These are phyloP conservation scores for Mycena sanguinolenta DNA, from an alignment of 768 basidiomycete species.

Conservation along the genomic window DNA sequence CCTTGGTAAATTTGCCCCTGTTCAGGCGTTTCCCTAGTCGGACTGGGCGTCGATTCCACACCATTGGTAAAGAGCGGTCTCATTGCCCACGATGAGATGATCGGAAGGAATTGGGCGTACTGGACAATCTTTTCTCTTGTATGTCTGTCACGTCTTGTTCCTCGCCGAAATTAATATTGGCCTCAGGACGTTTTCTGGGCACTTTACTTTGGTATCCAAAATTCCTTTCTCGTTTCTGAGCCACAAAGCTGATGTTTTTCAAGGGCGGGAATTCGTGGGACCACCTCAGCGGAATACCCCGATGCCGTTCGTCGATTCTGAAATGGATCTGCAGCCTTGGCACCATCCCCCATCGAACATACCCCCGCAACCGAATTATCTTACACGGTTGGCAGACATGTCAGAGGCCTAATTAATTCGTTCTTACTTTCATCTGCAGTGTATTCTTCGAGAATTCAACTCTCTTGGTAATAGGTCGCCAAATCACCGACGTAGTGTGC, in stretches of 20 bases:
- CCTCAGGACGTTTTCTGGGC: slow-evolving; percentile 58
- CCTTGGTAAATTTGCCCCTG: background rate
- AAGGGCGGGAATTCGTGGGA: too few relatives aligned
- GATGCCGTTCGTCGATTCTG: slow-evolving; percentile 50
- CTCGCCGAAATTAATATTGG: background rate
- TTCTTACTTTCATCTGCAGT: too few relatives aligned
- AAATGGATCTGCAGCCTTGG: slow-evolving; percentile 49
- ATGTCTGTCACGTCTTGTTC: background rate
- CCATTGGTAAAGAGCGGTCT: slow-evolving; percentile 53
- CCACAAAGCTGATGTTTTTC: too few relatives aligned
- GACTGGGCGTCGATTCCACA: slow-evolving; percentile 53
- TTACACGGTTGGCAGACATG: too few relatives aligned
- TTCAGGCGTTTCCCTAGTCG: slow-evolving; percentile 43
- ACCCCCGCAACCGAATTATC: slow-evolving; percentile 38
- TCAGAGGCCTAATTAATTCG: too few relatives aligned
- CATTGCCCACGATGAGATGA: slow-evolving; percentile 51
- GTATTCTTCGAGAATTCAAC: slow-evolving; percentile 49
- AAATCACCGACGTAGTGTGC: slow-evolving; percentile 51
- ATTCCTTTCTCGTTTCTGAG: too few relatives aligned
- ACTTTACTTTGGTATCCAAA: slow-evolving; percentile 57
- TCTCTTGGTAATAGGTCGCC: slow-evolving; percentile 46
- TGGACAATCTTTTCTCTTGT: slow-evolving; percentile 54
- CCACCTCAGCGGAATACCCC: slow-evolving; percentile 48
- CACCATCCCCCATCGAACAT: slow-evolving; percentile 46
- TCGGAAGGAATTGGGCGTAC: slow-evolving; percentile 55